Conservation (phyloP, 2,329 filamentous ascomycete species). For the Claviceps sp. region DNA sequence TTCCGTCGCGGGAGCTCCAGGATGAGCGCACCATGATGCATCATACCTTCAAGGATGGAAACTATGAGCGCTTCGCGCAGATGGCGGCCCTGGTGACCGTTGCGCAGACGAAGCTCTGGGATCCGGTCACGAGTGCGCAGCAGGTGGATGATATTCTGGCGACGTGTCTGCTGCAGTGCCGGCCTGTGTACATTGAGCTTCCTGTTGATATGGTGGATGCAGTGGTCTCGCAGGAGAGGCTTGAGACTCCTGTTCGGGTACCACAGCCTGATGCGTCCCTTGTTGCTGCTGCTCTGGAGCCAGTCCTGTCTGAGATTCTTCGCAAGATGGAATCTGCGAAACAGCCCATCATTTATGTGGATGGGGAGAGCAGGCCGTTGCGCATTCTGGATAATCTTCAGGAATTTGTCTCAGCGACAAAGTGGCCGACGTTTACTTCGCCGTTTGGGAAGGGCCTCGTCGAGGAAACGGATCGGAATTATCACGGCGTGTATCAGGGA, state of each 20-base stretch:
- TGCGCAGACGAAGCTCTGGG: slow-evolving; percentile 29
- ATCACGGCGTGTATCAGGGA: slow-evolving; percentile 35
- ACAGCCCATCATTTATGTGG: slow-evolving; percentile 36
- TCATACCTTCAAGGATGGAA: slow-evolving; percentile 42
- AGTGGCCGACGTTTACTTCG: slow-evolving; percentile 33
- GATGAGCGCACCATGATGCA: slow-evolving; percentile 31
- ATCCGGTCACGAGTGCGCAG: slow-evolving; percentile 29
- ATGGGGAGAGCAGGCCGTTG: slow-evolving; percentile 32
- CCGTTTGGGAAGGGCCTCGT: slow-evolving; percentile 36
- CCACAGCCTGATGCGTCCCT: slow-evolving; percentile 3
- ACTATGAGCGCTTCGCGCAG: slow-evolving; percentile 35
- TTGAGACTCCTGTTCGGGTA: slow-evolving; percentile 10
- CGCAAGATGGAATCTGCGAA: slow-evolving; percentile 29
- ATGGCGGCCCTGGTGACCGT: slow-evolving; percentile 36
- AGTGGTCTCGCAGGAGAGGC: slow-evolving; percentile 17
- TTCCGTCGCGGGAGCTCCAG: slow-evolving; percentile 30
- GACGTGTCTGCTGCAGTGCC: slow-evolving; percentile 35
- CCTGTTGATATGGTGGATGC: slow-evolving; percentile 37
- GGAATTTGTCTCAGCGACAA: slow-evolving; percentile 26
- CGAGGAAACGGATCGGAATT: slow-evolving; percentile 31
- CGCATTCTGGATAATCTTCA: slow-evolving; percentile 28
- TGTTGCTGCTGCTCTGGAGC: slow-evolving; percentile 10
- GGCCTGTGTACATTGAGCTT: slow-evolving; percentile 43
- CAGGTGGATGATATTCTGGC: slow-evolving; percentile 22
- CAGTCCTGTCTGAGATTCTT: slow-evolving; percentile 21